Conservation (phyloP, 1,284 basidiomycete species). For the Violaceomyces palustris region DNA sequence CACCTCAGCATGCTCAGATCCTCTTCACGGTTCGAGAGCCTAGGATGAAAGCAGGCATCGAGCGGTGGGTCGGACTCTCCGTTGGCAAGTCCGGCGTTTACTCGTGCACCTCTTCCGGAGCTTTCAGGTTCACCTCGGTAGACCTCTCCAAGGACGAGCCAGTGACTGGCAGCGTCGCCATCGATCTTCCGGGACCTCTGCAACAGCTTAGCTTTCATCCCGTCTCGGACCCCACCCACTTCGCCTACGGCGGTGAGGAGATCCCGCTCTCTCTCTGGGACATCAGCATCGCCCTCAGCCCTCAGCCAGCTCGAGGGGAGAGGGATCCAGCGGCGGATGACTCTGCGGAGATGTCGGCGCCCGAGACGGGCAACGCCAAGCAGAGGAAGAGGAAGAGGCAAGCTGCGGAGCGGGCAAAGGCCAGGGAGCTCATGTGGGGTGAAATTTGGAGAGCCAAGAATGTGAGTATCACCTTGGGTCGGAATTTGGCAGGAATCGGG, state of each 20-base stretch:
- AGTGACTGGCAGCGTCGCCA: background rate
- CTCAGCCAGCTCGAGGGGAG: conserved; percentile 10
- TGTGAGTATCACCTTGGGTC: too few species aligned
- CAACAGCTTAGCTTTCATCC: conserved; percentile 31
- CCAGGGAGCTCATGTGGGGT: conserved; percentile 33
- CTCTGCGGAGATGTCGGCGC: conserved; percentile 8
- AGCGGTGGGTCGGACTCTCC: conserved; percentile 36
- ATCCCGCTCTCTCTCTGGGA: conserved; percentile 41
- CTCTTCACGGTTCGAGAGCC: conserved; percentile 22
- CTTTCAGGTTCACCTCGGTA: conserved; percentile 25
- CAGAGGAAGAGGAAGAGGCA: conserved; percentile 36
- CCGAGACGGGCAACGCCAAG: conserved; percentile 17
- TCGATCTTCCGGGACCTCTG: conserved; percentile 26
- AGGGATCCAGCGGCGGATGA: conserved; percentile 9
- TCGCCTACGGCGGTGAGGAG: conserved; percentile 41
- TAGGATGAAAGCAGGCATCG: conserved; percentile 36
- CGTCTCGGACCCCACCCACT: conserved; percentile 25
- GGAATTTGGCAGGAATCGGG: too few species aligned
- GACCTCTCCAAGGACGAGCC: too few species aligned
- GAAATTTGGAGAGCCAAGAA: conserved; percentile 45
- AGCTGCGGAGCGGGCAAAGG: conserved; percentile 27
- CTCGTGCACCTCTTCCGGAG: conserved; percentile 27
- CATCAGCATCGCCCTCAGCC: conserved; percentile 13
- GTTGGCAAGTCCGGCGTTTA: conserved; percentile 26
- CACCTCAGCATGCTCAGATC: conserved; percentile 10